Conservation (phyloP, 164 flowering plant genomes). For the Vitis cinerea region DNA sequence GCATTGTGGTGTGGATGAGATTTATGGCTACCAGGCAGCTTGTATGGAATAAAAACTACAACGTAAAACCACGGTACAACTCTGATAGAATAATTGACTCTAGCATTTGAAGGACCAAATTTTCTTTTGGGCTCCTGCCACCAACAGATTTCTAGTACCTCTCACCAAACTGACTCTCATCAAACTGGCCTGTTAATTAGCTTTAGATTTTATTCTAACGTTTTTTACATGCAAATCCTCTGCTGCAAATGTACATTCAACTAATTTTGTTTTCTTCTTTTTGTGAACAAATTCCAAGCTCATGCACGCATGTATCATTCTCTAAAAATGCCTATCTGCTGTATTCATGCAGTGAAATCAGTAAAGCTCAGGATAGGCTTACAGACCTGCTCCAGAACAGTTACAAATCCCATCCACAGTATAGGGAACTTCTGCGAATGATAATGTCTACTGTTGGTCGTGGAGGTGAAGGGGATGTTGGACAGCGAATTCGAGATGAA, state of each 20-base stretch:
- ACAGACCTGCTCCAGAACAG: conserved; percentile 79
- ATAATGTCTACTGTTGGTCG: conserved; percentile 96
- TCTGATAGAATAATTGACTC: not conserved
- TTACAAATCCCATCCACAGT: conserved; percentile 57
- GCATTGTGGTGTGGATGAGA: conserved; percentile 97
- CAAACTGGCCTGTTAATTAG: not conserved
- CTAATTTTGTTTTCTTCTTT: not conserved
- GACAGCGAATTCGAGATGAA: conserved; percentile 97
- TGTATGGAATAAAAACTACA: conserved; percentile 97
- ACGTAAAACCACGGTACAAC: conserved; percentile 93
- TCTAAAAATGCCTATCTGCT: not conserved
- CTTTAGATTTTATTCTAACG: not conserved
- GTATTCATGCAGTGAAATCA: conserved; percentile 76
- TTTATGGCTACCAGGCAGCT: conserved; percentile 99
- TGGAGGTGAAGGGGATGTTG: conserved; percentile 99
- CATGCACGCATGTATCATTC: not conserved
- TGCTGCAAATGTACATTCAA: not conserved
- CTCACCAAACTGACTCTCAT: too few relatives aligned
- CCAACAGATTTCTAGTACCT: not conserved
- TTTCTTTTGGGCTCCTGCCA: not conserved
- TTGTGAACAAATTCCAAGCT: not conserved
- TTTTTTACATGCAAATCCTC: not conserved
- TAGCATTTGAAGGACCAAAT: not conserved
- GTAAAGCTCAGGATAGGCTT: conserved; percentile 93
- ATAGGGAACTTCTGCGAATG: conserved; percentile 78